Evolutionary conservation across 306 rosid species (phyloP).

Genomic region (Phaseolus lunatus): DNA sequence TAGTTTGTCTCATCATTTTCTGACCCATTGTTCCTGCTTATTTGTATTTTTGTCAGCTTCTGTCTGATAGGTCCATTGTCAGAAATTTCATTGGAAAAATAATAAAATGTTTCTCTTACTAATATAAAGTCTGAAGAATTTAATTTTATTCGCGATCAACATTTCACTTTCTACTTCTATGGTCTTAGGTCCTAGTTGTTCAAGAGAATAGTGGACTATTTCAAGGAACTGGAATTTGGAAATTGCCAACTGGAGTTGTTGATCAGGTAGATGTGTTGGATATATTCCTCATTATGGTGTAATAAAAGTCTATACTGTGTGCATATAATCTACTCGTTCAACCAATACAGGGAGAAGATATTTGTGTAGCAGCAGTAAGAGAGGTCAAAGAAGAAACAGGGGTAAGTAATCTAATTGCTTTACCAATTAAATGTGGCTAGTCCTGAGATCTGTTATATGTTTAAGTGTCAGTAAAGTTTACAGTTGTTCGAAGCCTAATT

Average conservation of each 20-base stretch:
- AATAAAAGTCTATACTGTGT: background rate
- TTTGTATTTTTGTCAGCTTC: constrained; percentile 13
- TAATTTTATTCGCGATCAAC: background rate
- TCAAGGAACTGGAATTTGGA: constrained; percentile 69
- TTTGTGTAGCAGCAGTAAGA: constrained; percentile 70
- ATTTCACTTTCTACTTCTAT: constrained; percentile 15
- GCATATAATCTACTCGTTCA: constrained; percentile 24
- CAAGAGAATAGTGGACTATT: constrained; percentile 69
- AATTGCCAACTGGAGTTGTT: constrained; percentile 79
- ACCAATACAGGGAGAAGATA: constrained; percentile 73
- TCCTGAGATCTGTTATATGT: no score
- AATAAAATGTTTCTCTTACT: background rate
- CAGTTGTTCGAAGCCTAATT: constrained; percentile 24
- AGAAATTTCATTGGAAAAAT: constrained; percentile 8
- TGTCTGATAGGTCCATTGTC: background rate
- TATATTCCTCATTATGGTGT: constrained; percentile 2
- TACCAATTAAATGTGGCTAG: constrained; percentile 8
- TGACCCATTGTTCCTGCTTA: background rate
- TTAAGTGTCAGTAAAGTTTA: no score
- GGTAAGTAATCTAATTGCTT: constrained; percentile 52
- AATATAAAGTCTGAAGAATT: constrained; percentile 18
- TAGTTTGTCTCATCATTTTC: background rate
- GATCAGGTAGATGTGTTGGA: constrained; percentile 60
- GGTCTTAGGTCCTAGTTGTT: constrained; percentile 70
- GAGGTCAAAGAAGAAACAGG: constrained; percentile 93